Conservation (phyloP, 495 filamentous ascomycete genomes). For the Aspergillus ostianus region DNA sequence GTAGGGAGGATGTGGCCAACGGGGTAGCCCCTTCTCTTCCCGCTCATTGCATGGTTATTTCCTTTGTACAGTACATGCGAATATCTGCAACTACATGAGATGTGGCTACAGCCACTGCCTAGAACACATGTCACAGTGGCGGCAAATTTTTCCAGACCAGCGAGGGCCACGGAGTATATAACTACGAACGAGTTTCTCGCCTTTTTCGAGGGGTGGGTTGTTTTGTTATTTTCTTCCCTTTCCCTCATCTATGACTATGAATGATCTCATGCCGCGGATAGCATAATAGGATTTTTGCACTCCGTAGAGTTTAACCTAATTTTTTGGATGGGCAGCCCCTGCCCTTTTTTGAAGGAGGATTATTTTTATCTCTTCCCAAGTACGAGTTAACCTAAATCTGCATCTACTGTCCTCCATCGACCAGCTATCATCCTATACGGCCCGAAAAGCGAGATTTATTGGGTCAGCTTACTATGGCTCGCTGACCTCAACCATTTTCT, state of each 20-base stretch:
- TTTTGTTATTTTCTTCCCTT: neutral
- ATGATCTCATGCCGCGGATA: neutral
- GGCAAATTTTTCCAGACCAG: neutral
- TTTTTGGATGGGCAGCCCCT: neutral
- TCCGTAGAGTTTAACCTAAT: neutral
- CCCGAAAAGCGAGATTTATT: neutral
- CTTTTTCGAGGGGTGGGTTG: too few species aligned
- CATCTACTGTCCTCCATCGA: neutral
- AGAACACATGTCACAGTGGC: neutral
- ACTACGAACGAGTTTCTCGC: too few species aligned
- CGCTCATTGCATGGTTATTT: too few species aligned
- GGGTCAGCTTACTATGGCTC: neutral
- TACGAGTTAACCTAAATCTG: slow-evolving; percentile 1
- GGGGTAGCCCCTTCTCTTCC: too few species aligned
- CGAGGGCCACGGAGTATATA: neutral
- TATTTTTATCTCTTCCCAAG: neutral
- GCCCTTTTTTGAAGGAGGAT: neutral
- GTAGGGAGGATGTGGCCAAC: too few species aligned
- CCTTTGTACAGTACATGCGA: too few species aligned
- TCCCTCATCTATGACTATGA: too few species aligned
- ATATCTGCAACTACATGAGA: neutral
- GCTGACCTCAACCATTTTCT: neutral
- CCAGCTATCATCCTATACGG: neutral
- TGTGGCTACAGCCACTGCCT: neutral
- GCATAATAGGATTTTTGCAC: neutral